Evolutionary conservation across 192 early-diverging fungal genomes (phyloP).

Genomic region (Rhizophagus sp.): DNA sequence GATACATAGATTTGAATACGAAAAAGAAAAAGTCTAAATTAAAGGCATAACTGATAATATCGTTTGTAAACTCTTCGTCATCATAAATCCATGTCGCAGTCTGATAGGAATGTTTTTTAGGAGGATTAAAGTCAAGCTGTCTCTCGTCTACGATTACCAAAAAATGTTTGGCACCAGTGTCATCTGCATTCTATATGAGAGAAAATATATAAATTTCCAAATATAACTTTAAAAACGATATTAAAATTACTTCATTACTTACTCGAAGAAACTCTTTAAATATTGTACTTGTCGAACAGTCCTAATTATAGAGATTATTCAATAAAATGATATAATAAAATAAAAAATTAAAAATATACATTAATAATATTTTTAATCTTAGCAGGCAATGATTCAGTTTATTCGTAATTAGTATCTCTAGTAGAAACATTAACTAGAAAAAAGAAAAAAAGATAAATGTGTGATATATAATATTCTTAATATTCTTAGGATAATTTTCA

Average conservation of each 20-base stretch:
- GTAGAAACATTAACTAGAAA: background rate
- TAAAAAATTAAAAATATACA: background rate
- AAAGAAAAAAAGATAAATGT: background rate
- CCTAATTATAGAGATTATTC: background rate
- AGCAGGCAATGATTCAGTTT: background rate
- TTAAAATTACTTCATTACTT: background rate
- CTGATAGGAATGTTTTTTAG: no score
- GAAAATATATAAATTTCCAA: background rate
- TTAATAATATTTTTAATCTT: background rate
- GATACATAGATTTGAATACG: no score
- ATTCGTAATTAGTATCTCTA: background rate
- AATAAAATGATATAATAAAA: background rate
- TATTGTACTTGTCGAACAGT: background rate
- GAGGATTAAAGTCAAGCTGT: no score
- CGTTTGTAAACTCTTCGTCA: no score
- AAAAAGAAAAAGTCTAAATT: no score
- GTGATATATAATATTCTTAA: background rate
- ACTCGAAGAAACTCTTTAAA: conserved; percentile 2
- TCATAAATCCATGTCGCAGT: no score
- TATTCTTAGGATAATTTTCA: no score
- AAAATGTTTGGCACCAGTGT: no score
- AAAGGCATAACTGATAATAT: no score
- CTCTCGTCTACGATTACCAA: no score
- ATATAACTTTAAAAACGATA: background rate
- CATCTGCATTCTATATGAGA: no score